Evolutionary conservation across 768 basidiomycete species (phyloP), one percentile per base, ranked within the genome.

Genomic region (Pisolithus microcarpus): DNA sequence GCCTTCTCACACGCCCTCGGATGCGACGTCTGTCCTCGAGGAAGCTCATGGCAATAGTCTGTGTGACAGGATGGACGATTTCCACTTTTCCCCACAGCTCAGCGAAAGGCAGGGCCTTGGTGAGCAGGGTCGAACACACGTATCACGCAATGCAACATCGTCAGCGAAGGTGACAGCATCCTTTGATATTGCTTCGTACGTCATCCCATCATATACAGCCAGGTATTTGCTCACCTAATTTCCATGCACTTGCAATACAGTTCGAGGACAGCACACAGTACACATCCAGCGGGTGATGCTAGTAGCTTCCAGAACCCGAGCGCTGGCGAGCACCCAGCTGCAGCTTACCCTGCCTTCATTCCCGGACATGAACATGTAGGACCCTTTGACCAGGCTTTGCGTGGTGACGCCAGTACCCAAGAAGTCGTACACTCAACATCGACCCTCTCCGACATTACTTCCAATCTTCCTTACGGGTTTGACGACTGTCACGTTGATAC

Each of bases 311-410:
- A 19, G 19, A 16, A 5, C 10, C 31, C 45, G 30, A 19, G 45
- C 13, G 31, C 15, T 23, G 16, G 18, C 30, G 45, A 18, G 30
- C 15, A 31, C 31, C 28, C 30, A 18, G 30, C 28, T 46, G 15
- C 45, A 21, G 11, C 5, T 46, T 34, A 38, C 64, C 54, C 58
- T 44, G 54, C 52, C 51, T 61, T 31, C 59, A 55, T 45, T 61
- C 58, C 64, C 63, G 64, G 58, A 48, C 60, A 59, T 56, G 58
- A 65, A 56, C 56, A 56, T 55, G 59, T 50, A 61, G 63, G 61
- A 56, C 44, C 53, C 19, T 23, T 15, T 37, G 56, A 43, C 15
- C 55, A 55, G 37, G 26, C 56, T 50, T 16, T 46, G 7, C 49
- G 51, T 40, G 54, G 45, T 64, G 64, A 63, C 56, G 56, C 61